Evolutionary conservation across 371 early-diverging fungal genomes (phyloP), one percentile per base, ranked within the genome.

Genomic region (Rhizomucor miehei): DNA sequence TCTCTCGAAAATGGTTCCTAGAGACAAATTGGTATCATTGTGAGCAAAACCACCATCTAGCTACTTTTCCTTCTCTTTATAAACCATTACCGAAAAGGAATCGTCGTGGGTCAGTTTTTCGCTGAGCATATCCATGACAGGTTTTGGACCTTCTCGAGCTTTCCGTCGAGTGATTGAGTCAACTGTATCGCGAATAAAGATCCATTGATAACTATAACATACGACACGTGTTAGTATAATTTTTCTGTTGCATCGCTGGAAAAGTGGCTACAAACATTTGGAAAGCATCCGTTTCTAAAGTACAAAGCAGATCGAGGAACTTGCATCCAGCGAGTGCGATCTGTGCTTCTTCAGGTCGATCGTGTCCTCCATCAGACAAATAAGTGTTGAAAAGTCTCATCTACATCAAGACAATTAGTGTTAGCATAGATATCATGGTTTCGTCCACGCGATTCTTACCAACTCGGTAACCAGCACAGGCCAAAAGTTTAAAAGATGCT

Each of bases 381-480:
- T 84, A 84, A 40, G 73, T 53, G 57, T 71, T 71, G 55, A 82
- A 89, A 3, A 86, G 56, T 34, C 85, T 77, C 67, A 86, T 81
- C 47, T 56, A 36, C 19, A 17, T n/a, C 17, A 12, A 9, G 3
- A n/a, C 41, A 6, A 13, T 48, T 54, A 14, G 49, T 40, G 24
- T 20, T 17, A n/a, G 34, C 3, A 1, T 19, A 44, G 34, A n/a
- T 2, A 35, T 1, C 41, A 14, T 25, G 4, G 29, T 54, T 3
- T 17, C n/a, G 13, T 20, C 12, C 29, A 17, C 34, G 6, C 2
- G 20, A 17, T 16, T 45, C 66, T 69, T 79, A 91, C 88, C 64
- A 93, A 69, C 59, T 96, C 97, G 1, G 94, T 91, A 16, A 94
- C 69, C 5, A 96, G 62, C 24, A 92, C 87, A 1, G 97, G 95